Conservation (phyloP, 2,329 filamentous ascomycete genomes). For the Aspergillus japonicus region DNA sequence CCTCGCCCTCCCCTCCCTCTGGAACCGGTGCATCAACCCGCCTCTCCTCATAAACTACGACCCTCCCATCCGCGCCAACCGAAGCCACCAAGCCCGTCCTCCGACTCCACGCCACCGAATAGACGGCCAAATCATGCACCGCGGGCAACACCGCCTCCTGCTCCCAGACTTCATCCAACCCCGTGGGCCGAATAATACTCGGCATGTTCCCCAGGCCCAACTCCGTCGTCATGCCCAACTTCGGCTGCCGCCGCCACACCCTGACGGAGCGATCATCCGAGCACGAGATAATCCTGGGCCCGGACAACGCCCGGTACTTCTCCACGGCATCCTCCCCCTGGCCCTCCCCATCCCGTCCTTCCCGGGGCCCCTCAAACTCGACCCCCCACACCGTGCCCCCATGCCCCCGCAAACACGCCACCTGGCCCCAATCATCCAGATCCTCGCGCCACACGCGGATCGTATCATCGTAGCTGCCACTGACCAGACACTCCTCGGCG, state of each 20-base stretch:
- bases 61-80: slow-evolving; percentile 79
- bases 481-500: slow-evolving; percentile 74
- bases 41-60: slow-evolving; percentile 74
- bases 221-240: slow-evolving; percentile 21
- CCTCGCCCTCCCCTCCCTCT: slow-evolving; percentile 6
- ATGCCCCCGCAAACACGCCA: slow-evolving; percentile 77
- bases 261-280: slow-evolving; percentile 79
- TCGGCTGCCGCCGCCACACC: slow-evolving; percentile 70
- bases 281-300: slow-evolving; percentile 70
- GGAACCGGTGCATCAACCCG: slow-evolving; percentile 30
- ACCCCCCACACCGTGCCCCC: slow-evolving; percentile 86
- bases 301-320: slow-evolving; percentile 25
- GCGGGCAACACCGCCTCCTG: slow-evolving; percentile 73
- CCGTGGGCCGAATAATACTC: slow-evolving; percentile 77
- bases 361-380: slow-evolving; percentile 56
- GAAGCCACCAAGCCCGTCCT: slow-evolving; percentile 77
- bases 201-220: slow-evolving; percentile 56
- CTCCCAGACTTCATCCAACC: slow-evolving; percentile 77
- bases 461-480: slow-evolving; percentile 91
- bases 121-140: slow-evolving; percentile 76
- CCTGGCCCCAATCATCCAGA: slow-evolving; percentile 89
- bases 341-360: not conserved
- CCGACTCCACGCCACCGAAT: slow-evolving; percentile 80
- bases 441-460: slow-evolving; percentile 88
- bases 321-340: not conserved